Evolutionary conservation across 2,329 filamentous ascomycete species (phyloP), one percentile per base, ranked within the genome.

Genomic region (Dichotomopilus funicola): DNA sequence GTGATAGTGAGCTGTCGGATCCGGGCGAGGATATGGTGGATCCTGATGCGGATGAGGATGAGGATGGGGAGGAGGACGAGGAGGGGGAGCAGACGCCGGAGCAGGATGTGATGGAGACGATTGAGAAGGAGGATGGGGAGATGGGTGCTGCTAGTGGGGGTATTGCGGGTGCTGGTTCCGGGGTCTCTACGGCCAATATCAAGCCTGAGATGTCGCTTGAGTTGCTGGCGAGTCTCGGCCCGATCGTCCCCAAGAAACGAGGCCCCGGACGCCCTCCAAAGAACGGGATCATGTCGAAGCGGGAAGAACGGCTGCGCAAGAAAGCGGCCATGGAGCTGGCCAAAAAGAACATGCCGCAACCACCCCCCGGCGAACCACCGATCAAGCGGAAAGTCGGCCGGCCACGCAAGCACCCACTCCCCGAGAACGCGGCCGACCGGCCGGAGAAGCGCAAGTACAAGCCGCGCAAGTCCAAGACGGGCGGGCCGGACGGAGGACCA

Each of bases 261-360:
- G 88, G 88, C 11, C 88, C 88, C 8, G 88, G 88, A n/a, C 76
- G 88, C 52, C 88, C 88, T 19, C 88, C 88, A 0, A 91, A 91
- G 72, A 88, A 91, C 65, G 88, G 88, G 34, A 80, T 90, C 66
- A 89, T 91, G 82, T 91, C 88, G 1, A 91, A 91, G 71, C 78
- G 88, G 55, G 86, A 91, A 64, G 79, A 85, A 62, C 77, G 82
- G 13, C 69, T 83, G 48, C 77, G 84, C 6, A 82, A 85, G 71
- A 87, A 85, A 68, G 74, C 78, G 57, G 70, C 73, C 42, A 74
- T 77, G 59, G 78, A 80, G 58, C 70, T 70, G 62, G 76, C 75
- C 27, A 78, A 78, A 69, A 78, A 81, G 65, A 78, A 75, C 4
- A 62, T 76, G 36, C 75, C 77, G 6, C 76, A 75, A 57, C 71